Conservation (phyloP, 2,329 filamentous ascomycete species). For the Talaromyces sp. region DNA sequence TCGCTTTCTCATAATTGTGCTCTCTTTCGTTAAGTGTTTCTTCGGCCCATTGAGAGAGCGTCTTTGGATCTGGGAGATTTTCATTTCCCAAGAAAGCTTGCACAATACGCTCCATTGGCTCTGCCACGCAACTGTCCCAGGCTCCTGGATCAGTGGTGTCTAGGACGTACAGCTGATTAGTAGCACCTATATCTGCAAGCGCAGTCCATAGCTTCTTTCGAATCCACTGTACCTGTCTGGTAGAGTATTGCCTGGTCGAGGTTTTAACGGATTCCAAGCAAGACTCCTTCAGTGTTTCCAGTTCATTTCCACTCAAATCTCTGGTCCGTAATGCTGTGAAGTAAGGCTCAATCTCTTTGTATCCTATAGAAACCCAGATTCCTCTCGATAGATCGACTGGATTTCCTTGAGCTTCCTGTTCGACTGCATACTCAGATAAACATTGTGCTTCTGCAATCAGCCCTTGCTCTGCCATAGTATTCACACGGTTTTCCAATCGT, state of each 20-base stretch:
- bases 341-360: conserved; percentile 82
- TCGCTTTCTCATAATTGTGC: conserved; percentile 33
- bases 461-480: conserved; percentile 73
- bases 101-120: conserved; percentile 62
- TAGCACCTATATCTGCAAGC: conserved; percentile 54
- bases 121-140: conserved; percentile 64
- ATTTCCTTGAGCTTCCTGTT: conserved; percentile 48
- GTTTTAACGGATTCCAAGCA: conserved; percentile 74
- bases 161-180: conserved; percentile 67
- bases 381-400: conserved; percentile 71
- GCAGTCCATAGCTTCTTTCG: conserved; percentile 73
- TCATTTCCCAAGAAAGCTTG: conserved; percentile 60
- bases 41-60: conserved; percentile 57
- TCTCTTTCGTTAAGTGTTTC: conserved; percentile 59
- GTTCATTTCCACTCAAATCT: conserved; percentile 32
- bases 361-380: conserved; percentile 96
- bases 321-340: conserved; percentile 47
- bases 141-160: conserved; percentile 68
- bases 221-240: conserved; percentile 82
- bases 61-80: conserved; percentile 52
- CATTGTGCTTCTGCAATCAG: conserved; percentile 60
- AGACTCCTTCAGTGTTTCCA: conserved; percentile 55
- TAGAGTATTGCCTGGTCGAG: conserved; percentile 84
- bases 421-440: conserved; percentile 50
- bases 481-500: conserved; percentile 73